Evolutionary conservation across 139 green algal genomes (phyloP).

Genomic region (Asterochloris erici): DNA sequence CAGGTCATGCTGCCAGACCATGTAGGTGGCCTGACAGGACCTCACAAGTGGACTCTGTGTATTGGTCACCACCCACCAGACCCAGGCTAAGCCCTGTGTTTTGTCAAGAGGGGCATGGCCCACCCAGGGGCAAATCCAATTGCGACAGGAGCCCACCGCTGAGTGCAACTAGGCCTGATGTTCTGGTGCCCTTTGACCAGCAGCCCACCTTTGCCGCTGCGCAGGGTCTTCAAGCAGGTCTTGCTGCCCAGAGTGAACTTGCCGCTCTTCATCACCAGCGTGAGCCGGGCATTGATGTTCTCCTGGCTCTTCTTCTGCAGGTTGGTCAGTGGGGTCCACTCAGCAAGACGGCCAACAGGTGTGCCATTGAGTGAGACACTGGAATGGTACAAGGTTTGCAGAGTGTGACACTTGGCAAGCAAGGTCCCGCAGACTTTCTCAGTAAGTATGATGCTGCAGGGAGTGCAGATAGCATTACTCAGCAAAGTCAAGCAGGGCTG

Average conservation of each 20-base stretch:
- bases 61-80: too few species aligned
- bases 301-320: constrained; percentile 90
- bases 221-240: constrained; percentile 96
- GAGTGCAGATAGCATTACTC: too few species aligned
- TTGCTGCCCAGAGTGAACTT: constrained; percentile 99
- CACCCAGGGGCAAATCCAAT: neutral
- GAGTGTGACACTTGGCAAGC: too few species aligned
- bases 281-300: constrained; percentile 93
- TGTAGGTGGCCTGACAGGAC: too few species aligned
- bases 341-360: neutral
- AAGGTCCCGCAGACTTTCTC: too few species aligned
- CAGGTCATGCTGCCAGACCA: too few species aligned
- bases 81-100: neutral
- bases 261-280: constrained; percentile 99
- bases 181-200: neutral
- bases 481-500: too few species aligned
- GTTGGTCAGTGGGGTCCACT: neutral
- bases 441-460: too few species aligned
- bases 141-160: neutral
- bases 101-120: neutral
- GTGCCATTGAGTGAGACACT: neutral
- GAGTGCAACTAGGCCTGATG: neutral
- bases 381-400: neutral
- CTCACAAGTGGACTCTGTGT: too few species aligned
- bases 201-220: constrained; percentile 83